A percentile compares a stretch with the other conserved stretches of the same genome.
Conservation (phyloP, 176 grass and related monocot genomes). For the Miscanthus lutarioriparius region DNA sequence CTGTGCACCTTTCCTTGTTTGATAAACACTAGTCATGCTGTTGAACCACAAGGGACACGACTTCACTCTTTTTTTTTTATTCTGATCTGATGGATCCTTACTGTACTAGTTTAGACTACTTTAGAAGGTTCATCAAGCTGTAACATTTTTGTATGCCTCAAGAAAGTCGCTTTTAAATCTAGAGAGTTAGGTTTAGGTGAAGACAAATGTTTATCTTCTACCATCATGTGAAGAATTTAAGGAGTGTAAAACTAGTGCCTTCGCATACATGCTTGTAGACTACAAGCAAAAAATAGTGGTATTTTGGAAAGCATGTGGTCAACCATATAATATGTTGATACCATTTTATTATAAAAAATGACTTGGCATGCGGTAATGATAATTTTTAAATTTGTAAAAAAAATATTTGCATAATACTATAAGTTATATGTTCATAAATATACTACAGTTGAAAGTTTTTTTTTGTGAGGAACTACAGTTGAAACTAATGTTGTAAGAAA, state of each 20-base stretch:
- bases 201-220: neutral
- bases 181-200: neutral
- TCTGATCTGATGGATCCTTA: neutral
- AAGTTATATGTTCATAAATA: neutral
- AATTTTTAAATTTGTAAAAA: neutral
- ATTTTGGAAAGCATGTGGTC: neutral
- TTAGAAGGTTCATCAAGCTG: slow-evolving; percentile 12
- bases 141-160: neutral
- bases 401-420: neutral
- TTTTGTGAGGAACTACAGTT: too few relatives aligned
- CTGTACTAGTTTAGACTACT: neutral
- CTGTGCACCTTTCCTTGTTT: neutral
- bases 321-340: neutral
- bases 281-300: neutral
- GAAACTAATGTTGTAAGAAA: neutral
- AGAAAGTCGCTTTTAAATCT: neutral
- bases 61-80: neutral
- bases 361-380: neutral
- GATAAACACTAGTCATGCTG: neutral
- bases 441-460: neutral
- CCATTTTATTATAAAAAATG: neutral
- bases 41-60: slow-evolving; percentile 11
- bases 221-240: neutral
- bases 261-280: neutral
- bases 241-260: neutral